A percentile compares a stretch with the other conserved stretches of the same genome.
phyloP scores from a whole-genome alignment of 805 yeast species.

The Ascoidea asiatica region DNA sequence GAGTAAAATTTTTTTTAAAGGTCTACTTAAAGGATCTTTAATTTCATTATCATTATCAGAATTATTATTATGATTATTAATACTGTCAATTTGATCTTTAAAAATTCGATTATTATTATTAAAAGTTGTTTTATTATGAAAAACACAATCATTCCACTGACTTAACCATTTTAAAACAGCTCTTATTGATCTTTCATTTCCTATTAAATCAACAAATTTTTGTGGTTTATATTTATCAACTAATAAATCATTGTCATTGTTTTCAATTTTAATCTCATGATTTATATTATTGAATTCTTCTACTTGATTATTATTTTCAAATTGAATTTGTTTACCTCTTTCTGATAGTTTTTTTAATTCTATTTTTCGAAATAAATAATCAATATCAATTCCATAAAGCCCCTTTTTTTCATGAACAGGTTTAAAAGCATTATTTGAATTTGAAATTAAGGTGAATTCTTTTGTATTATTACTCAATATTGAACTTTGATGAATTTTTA shows the following conservation, averaged over 20 bases:
- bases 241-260: constrained; percentile 19
- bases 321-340: constrained; percentile 1
- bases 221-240: constrained; percentile 61
- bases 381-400: constrained; percentile 26
- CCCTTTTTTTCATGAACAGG: too few relatives aligned
- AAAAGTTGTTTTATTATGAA: constrained; percentile 23
- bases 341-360: constrained; percentile 13
- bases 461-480: background rate
- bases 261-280: constrained; percentile 1
- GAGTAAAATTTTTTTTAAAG: constrained; percentile 48
- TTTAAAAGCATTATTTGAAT: too few relatives aligned
- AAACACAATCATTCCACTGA: constrained; percentile 51
- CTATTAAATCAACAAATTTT: constrained; percentile 51
- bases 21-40: constrained; percentile 42
- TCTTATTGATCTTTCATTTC: constrained; percentile 55
- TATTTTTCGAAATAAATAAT: constrained; percentile 20
- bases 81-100: constrained; percentile 3
- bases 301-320: background rate
- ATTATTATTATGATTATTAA: constrained; percentile 4
- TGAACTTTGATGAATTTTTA: background rate
- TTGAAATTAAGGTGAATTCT: background rate
- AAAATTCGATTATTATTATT: constrained; percentile 9
- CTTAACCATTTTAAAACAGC: constrained; percentile 47
- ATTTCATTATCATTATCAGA: constrained; percentile 6
- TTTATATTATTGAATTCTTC: background rate